These are phyloP conservation scores for Arthromyces matolae DNA, from an alignment of 768 basidiomycete species.

Conservation along the genomic window DNA sequence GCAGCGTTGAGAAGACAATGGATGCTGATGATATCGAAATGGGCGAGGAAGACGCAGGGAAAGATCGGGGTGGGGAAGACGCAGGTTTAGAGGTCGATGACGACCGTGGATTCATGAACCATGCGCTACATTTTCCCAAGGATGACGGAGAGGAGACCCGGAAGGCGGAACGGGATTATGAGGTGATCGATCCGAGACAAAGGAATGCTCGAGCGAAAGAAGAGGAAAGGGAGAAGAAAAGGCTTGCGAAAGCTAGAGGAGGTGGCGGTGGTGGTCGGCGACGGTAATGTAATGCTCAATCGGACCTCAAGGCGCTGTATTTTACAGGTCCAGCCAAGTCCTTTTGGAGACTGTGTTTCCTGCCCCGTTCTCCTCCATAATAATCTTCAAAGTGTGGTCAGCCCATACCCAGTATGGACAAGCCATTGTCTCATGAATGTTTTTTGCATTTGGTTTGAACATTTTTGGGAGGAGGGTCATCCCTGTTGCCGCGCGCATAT, in stretches of 20 bases:
- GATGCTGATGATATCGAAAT: conserved; percentile 16
- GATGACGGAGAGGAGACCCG: conserved; percentile 69
- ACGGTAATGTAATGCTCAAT: too few relatives aligned
- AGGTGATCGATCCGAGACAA: conserved; percentile 82
- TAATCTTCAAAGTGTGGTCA: too few relatives aligned
- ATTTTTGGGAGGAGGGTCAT: too few relatives aligned
- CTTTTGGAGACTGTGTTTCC: too few relatives aligned
- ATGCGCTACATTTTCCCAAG: conserved; percentile 73
- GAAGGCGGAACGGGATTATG: conserved; percentile 83
- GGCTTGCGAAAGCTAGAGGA: conserved; percentile 31
- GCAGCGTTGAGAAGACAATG: conserved; percentile 28
- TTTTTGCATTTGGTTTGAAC: too few relatives aligned
- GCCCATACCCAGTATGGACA: too few relatives aligned
- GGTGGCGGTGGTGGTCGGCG: conserved; percentile 30
- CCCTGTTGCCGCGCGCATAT: too few relatives aligned
- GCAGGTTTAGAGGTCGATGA: conserved; percentile 72
- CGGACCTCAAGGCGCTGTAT: too few relatives aligned
- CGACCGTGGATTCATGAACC: conserved; percentile 71
- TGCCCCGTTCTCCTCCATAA: too few relatives aligned
- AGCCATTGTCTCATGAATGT: too few relatives aligned
- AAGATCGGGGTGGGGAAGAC: conserved; percentile 35
- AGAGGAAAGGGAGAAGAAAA: conserved; percentile 71
- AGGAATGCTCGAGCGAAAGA: conserved; percentile 71
- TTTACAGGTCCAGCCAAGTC: too few relatives aligned
- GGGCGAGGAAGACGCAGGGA: conserved; percentile 21